These are phyloP conservation scores for Phylloporus sp. DNA, from an alignment of 768 basidiomycete genomes.

Conservation along the genomic window DNA sequence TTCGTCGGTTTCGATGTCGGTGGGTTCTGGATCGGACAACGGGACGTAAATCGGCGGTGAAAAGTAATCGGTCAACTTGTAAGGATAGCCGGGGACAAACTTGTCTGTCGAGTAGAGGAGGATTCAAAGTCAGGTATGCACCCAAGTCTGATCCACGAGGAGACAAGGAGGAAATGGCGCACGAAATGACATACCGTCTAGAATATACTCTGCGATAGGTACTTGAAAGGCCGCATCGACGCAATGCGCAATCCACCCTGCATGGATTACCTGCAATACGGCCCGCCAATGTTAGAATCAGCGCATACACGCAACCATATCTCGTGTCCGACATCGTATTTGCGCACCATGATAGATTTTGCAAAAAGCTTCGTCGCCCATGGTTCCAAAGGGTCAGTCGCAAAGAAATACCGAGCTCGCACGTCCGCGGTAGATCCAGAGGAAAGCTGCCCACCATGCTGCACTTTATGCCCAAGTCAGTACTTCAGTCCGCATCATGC, in stretches of 20 bases:
- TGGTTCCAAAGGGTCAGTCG: conserved; percentile 22
- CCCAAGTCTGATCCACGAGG: background rate
- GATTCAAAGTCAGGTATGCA: conserved; percentile 3
- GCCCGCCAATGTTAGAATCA: background rate
- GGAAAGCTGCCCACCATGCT: conserved; percentile 22
- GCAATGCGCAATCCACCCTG: conserved; percentile 29
- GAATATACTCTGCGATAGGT: conserved; percentile 26
- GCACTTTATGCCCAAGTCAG: conserved; percentile 10
- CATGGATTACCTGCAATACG: conserved; percentile 26
- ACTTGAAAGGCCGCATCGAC: conserved; percentile 22
- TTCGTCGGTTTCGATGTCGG: background rate
- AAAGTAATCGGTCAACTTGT: conserved; percentile 8
- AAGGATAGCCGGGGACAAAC: conserved; percentile 18
- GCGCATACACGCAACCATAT: conserved; percentile 8
- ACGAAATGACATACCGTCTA: conserved; percentile 25
- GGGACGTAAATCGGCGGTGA: background rate
- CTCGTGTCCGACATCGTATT: background rate
- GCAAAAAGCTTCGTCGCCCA: conserved; percentile 25
- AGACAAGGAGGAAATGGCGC: background rate
- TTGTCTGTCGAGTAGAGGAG: conserved; percentile 6
- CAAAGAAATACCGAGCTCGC: conserved; percentile 29
- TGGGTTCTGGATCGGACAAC: background rate
- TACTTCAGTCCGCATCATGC: too few relatives aligned
- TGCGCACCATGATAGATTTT: conserved; percentile 28
- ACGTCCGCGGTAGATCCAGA: conserved; percentile 7